Evolutionary conservation across 805 yeast genomes (phyloP), one percentile per base, ranked within the genome.

Genomic region (Jamesozyma hellenica): DNA sequence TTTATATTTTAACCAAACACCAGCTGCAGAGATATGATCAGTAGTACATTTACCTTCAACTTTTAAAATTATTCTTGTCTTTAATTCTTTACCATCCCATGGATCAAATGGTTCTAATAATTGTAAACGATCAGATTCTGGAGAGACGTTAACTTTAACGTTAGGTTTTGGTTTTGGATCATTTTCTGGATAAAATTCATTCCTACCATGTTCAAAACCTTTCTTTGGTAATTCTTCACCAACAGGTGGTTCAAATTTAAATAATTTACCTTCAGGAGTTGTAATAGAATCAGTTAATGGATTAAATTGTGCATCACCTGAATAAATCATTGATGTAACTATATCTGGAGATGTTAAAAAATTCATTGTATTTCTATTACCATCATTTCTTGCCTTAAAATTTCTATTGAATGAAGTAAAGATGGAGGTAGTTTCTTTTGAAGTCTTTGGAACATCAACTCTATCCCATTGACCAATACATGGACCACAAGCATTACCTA

Each of bases 401-500:
- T 90, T 90, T 74, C 98, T 82, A 77, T 90, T 90, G 75, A 88
- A 90, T 11, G 96, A 88, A 5, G 97, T 87, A 66, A 90, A 88
- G 52, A 90, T 92, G 39, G 97, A 84, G 65, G 87, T 88, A 53
- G 71, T 71, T 48, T 79, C 86, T 39, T 70, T 68, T 6, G 81
- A 72, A 23, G 71, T 67, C 60, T 77, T 77, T 35, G 74, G 63
- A 33, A 83, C 74, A 59, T 84, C 94, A 49, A 74, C 72, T 71
- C 97, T 82, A 63, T 92, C 96, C 98, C 98, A 90, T 72, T 90
- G 98, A 43, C 98, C 98, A 60, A 90, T 90, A 71, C 98, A 90
- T 57, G 97, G 98, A 52, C 98, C 98, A 74, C 98, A 90, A 16
- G 98, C 98, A 63, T 90, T 90, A 40, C 97, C 96, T 52, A 90